A percentile compares a stretch with the other conserved stretches of the same genome.
Evolutionary conservation across 225 moss, liverwort and hornwort species (phyloP).

Genomic region (Takakia lepidozioides): DNA sequence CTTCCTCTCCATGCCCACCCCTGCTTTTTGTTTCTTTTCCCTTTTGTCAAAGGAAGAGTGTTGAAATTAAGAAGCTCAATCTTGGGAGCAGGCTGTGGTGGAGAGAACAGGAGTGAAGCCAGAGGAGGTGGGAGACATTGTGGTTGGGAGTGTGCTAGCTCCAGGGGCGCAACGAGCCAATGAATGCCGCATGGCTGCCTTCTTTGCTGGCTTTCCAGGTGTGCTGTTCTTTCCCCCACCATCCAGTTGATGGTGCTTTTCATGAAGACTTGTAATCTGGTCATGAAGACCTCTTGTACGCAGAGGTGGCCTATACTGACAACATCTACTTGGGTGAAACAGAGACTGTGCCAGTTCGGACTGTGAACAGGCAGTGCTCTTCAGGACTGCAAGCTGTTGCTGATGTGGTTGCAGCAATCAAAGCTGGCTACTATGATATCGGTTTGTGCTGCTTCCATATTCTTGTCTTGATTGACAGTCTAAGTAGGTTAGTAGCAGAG

Average conservation of each 20-base stretch:
- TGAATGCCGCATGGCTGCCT: constrained; percentile 87
- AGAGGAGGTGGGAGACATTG: constrained; percentile 80
- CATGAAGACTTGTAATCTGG: background rate
- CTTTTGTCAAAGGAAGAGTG: background rate
- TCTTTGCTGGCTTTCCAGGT: constrained; percentile 84
- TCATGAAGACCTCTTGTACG: too few species aligned
- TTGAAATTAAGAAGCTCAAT: background rate
- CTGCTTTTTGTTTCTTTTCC: too few species aligned
- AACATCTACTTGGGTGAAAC: too few species aligned
- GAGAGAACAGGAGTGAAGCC: constrained; percentile 67
- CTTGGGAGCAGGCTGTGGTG: constrained; percentile 49
- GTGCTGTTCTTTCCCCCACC: background rate
- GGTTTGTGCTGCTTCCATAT: too few species aligned
- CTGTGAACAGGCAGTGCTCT: constrained; percentile 92
- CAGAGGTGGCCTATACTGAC: too few species aligned
- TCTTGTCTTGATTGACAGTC: too few species aligned
- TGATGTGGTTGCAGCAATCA: constrained; percentile 79
- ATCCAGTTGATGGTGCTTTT: too few species aligned
- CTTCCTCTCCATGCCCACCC: too few species aligned
- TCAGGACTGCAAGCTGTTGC: constrained; percentile 90
- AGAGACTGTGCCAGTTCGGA: constrained; percentile 78
- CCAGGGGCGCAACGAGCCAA: constrained; percentile 75
- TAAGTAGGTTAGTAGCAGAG: too few species aligned
- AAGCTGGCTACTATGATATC: constrained; percentile 71
- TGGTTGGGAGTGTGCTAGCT: constrained; percentile 76